Percentiles rank a stretch among this genome's conserved stretches.
Evolutionary conservation across 2,329 filamentous ascomycete species (phyloP).

Genomic region (Calonectria honghensis): DNA sequence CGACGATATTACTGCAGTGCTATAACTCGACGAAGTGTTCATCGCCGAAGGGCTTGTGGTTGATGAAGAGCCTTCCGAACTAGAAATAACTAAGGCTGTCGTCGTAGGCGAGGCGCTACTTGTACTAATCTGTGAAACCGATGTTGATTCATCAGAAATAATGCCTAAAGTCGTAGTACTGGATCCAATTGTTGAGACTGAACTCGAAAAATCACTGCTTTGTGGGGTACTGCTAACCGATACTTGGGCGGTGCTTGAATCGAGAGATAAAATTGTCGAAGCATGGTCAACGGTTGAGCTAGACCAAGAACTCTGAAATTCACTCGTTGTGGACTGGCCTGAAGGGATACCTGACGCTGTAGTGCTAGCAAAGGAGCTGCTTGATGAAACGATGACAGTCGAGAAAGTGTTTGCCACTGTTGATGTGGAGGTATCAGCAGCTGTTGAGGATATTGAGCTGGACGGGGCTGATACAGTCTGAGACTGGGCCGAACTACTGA

Average conservation of each 20-base stretch:
- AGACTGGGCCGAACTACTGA: neutral
- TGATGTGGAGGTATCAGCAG: neutral
- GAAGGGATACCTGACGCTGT: neutral
- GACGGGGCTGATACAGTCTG: neutral
- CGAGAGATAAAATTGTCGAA: neutral
- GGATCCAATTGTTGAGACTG: neutral
- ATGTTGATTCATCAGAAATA: neutral
- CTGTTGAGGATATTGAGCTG: neutral
- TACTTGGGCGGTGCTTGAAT: neutral
- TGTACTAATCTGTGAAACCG: neutral
- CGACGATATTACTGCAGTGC: neutral
- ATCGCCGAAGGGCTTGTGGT: neutral
- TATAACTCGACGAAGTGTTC: neutral
- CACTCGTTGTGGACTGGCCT: neutral
- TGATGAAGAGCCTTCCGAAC: neutral
- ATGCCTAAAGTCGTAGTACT: neutral
- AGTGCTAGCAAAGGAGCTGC: neutral
- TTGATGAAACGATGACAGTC: neutral
- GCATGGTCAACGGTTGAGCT: neutral
- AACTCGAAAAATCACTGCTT: neutral
- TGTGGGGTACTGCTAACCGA: neutral
- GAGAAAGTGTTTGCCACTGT: neutral
- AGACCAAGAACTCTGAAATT: neutral
- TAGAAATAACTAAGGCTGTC: neutral
- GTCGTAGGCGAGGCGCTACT: neutral